Evolutionary conservation across 495 filamentous ascomycete species (phyloP), one percentile per base, ranked within the genome.

Genomic region (Aspergillus kassunensis): DNA sequence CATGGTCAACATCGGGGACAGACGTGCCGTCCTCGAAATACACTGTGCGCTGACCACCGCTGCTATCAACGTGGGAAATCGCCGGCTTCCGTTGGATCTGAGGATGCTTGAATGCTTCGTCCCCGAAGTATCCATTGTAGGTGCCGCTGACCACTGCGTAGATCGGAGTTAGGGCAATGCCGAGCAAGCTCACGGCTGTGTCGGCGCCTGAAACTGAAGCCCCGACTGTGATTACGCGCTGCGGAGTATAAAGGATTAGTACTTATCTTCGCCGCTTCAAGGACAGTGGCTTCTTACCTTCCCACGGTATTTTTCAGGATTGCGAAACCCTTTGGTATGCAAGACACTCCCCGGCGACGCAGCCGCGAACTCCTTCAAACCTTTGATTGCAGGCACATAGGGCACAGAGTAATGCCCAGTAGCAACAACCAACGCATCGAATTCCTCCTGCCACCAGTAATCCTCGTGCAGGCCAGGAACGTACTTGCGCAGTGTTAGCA

Each of bases 361-460:
- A 16, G 34, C 34, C 16, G 34, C 39, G 6, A 55, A 48, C 6
- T 47, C 39, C 7, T 44, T 44, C 11, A 69, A 37, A 0, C 66
- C 66, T 0, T 42, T 27, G 4, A 86, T 75, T 1, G 70, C 55
- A 0, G 89, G 89, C 8, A 91, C 73, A 51, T 74, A 81, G 0
- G 83, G 83, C 6, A 84, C 78, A 13, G 76, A 75, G 61, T 88
- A 91, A 60, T 95, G 89, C 0, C 89, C 89, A 20, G 76, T 85
- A 2, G 87, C 87, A 16, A 91, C 78, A 2, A 90, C 75, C 0
- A 93, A 80, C 9, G 86, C 89, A 65, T 93, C 89, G 58, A 66
- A 67, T 4, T 59, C 49, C 46, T 69, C 66, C 37, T 66, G 49
- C 63, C 66, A 69, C 66, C 63, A 66, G 39, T 58, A 61, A 24